Base-by-base conservation (phyloP, 2,329 filamentous ascomycete species). In the Epichloe coenophiala region DNA sequence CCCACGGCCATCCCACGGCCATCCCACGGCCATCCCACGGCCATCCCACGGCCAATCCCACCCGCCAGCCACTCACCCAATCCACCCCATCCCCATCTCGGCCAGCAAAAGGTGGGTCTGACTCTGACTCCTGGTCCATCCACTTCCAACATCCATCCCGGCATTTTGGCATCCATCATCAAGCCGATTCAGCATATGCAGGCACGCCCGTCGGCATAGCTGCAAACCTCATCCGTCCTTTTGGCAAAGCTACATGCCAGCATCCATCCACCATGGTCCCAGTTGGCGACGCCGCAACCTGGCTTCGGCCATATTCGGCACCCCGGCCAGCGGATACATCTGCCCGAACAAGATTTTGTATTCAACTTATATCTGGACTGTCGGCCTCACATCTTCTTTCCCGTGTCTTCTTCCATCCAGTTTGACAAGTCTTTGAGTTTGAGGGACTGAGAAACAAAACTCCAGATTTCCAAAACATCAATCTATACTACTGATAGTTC, bases 401-500 rank as follows among this genome's bases (percentile, higher is more conserved):
- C 5, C 27, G 5, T 50, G n/a, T 31, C 36, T 36, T 45, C 48
- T 5, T 36, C 39, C 36, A 27, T 23, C 31, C 17, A 33, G 21
- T 23, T 42, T 37, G 19, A 48, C 42, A 47, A 47, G 52, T 53
- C 51, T 48, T 54, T 40, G 46, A 43, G 53, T 38, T 55, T 47
- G 49, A 57, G 56, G 56, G 52, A 42, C 42, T 49, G 40, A 46
- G 56, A 59, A 56, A 59, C 56, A 55, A 44, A 33, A 37, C 46
- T 38, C 45, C 40, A 48, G 39, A 48, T 52, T 54, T 55, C 52
- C 55, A 56, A 59, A 59, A 61, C 56, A 61, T 52, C 57, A 55
- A 54, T 57, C 56, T 55, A 56, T 55, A 59, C 52, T 50, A 49
- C 42, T 58, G 53, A 57, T 58, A 57, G 54, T 58, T 46, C 46